Evolutionary conservation across 1,284 basidiomycete genomes (phyloP).

Genomic region (Ganoderma sp.): DNA sequence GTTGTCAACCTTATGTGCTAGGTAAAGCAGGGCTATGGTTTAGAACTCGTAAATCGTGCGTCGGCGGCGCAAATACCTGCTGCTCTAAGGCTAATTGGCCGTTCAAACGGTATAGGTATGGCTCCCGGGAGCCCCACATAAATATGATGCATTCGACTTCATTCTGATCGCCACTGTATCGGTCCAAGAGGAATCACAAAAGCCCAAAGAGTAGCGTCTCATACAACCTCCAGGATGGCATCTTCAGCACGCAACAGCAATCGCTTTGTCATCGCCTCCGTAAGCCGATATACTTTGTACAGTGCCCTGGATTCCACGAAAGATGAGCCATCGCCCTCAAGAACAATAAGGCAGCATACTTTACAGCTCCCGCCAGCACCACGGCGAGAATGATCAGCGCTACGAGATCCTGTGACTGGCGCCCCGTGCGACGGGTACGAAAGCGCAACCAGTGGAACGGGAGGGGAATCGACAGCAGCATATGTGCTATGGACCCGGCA

Average conservation of each 20-base stretch:
- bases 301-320: conserved; percentile 57
- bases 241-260: conserved; percentile 76
- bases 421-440: conserved; percentile 59
- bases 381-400: conserved; percentile 67
- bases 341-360: conserved; percentile 48
- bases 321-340: not conserved
- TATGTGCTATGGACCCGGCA: conserved; percentile 74
- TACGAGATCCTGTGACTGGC: conserved; percentile 61
- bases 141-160: not conserved
- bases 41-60: not conserved
- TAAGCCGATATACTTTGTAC: conserved; percentile 70
- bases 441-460: conserved; percentile 72
- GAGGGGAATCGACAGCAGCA: conserved; percentile 65
- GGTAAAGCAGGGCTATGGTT: not conserved
- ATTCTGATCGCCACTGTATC: not conserved
- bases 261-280: conserved; percentile 61
- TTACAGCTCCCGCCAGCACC: conserved; percentile 65
- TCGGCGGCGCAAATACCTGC: too few relatives aligned
- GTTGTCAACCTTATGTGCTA: not conserved
- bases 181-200: not conserved
- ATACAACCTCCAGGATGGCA: conserved; percentile 74
- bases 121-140: not conserved
- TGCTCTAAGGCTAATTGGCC: too few relatives aligned
- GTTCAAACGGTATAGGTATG: too few relatives aligned
- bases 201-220: conserved; percentile 2